Evolutionary conservation across 2,329 filamentous ascomycete species (phyloP).

Genomic region (Aspergillus unguis): DNA sequence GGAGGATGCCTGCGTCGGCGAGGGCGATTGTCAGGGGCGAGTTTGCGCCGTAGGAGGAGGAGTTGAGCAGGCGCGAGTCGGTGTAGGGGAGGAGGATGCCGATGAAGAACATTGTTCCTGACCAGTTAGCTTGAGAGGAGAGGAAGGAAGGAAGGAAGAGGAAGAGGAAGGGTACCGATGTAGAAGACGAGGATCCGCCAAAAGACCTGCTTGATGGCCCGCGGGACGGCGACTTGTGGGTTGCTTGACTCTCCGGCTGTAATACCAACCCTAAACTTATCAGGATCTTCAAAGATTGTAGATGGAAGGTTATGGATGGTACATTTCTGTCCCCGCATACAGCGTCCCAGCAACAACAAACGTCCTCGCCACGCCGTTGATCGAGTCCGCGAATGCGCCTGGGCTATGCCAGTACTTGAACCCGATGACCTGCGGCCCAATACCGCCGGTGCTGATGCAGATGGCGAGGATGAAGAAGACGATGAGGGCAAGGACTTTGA

Average conservation of each 20-base stretch:
- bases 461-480: constrained; percentile 75
- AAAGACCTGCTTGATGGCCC: constrained; percentile 42
- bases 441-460: constrained; percentile 66
- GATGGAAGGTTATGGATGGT: neutral
- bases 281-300: neutral
- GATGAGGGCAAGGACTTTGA: constrained; percentile 71
- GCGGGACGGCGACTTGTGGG: constrained; percentile 45
- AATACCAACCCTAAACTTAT: constrained; percentile 32
- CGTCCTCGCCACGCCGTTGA: constrained; percentile 42
- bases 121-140: neutral
- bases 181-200: constrained; percentile 55
- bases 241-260: constrained; percentile 40
- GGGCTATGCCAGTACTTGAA: constrained; percentile 68
- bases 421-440: constrained; percentile 64
- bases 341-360: constrained; percentile 35
- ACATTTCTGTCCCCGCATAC: constrained; percentile 31
- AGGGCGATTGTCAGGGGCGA: constrained; percentile 73
- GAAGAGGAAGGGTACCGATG: constrained; percentile 42
- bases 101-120: constrained; percentile 68
- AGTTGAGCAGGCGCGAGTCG: constrained; percentile 60
- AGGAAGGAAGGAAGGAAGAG: neutral
- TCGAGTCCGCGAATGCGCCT: constrained; percentile 64
- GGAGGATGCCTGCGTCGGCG: constrained; percentile 69
- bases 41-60: constrained; percentile 61
- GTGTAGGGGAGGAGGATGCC: constrained; percentile 71